Conservation (phyloP, 2,329 filamentous ascomycete genomes). For the Ophiobolus disseminans region DNA sequence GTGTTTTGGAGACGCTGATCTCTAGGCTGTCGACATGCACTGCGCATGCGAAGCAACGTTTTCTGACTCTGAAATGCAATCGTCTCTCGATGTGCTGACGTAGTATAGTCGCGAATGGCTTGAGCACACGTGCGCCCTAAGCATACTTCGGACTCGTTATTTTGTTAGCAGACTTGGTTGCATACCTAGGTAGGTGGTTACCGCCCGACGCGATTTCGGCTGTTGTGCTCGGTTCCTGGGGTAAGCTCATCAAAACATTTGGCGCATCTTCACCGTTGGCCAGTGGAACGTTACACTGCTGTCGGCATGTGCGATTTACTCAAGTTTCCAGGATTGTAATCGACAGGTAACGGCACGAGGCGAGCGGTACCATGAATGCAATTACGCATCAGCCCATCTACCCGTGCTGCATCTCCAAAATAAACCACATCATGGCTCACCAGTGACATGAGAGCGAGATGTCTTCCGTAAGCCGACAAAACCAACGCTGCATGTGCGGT, state of each 20-base stretch:
- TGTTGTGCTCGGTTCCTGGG: not conserved
- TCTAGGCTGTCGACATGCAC: too few species aligned
- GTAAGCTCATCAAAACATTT: not conserved
- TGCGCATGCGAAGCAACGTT: too few species aligned
- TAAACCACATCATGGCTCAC: not conserved
- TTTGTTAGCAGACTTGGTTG: not conserved
- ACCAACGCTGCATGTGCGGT: not conserved
- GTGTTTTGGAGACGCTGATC: too few species aligned
- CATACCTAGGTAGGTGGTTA: not conserved
- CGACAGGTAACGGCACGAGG: conserved; percentile 6
- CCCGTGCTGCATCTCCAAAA: not conserved
- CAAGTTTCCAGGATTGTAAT: not conserved
- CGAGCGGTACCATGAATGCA: not conserved
- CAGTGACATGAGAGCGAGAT: not conserved
- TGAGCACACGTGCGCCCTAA: too few species aligned
- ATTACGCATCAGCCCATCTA: not conserved
- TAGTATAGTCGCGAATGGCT: too few species aligned
- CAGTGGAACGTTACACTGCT: not conserved
- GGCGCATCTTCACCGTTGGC: conserved; percentile 1
- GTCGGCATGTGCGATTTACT: conserved; percentile 1
- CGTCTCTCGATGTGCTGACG: too few species aligned
- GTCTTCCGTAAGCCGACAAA: not conserved
- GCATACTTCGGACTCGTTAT: conserved; percentile 2
- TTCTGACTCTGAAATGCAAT: not conserved
- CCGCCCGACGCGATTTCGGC: not conserved